Conservation (phyloP, 768 basidiomycete genomes). For the Saitozyma podzolica region DNA sequence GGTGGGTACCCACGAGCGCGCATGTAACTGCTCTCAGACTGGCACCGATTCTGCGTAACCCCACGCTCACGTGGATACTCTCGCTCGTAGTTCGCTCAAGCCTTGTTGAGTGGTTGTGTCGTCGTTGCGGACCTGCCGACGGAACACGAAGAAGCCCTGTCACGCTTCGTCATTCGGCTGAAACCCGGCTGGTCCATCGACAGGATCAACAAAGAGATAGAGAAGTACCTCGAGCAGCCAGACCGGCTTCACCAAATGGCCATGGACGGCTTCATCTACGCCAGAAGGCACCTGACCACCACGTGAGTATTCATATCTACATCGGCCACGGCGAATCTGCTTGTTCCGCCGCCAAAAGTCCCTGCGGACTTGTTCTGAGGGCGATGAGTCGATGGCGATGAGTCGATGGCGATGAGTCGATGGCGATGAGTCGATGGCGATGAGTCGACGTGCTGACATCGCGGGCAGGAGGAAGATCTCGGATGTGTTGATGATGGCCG, state of each 20-base stretch:
- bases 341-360: no score
- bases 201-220: slow-evolving; percentile 33
- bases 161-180: slow-evolving; percentile 41
- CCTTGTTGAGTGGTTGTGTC: slow-evolving; percentile 47
- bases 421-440: slow-evolving; percentile 1
- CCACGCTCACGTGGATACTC: neutral
- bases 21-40: neutral
- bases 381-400: neutral
- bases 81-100: slow-evolving; percentile 39
- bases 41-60: neutral
- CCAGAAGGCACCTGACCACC: slow-evolving; percentile 43
- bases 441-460: neutral
- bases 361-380: no score
- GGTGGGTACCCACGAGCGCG: slow-evolving; percentile 13
- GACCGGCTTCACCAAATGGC: slow-evolving; percentile 43
- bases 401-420: neutral
- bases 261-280: slow-evolving; percentile 44
- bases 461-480: slow-evolving; percentile 12
- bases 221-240: slow-evolving; percentile 30
- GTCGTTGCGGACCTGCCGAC: slow-evolving; percentile 49
- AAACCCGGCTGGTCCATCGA: slow-evolving; percentile 43
- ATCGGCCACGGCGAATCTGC: no score
- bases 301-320: slow-evolving; percentile 21
- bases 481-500: slow-evolving; percentile 27
- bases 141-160: slow-evolving; percentile 44